phyloP scores from a whole-genome alignment of 148 eudicot species.

The Rhododendron williamsianum region DNA sequence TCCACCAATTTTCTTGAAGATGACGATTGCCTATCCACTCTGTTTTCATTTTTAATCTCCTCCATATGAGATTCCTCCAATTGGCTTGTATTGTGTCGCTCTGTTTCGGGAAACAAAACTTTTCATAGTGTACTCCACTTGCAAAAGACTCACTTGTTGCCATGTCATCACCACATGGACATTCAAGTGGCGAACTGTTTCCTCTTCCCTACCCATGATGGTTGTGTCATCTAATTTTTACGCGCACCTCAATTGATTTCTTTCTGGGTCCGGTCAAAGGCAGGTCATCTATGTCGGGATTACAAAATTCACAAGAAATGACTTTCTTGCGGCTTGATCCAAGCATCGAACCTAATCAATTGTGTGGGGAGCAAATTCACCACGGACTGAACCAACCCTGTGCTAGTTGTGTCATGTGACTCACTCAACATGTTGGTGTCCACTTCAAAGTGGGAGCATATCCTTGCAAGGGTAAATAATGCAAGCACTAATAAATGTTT shows the following conservation, averaged over 20 bases:
- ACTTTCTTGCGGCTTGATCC: too few relatives aligned
- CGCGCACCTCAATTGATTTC: too few relatives aligned
- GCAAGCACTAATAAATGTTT: neutral
- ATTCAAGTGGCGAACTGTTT: neutral
- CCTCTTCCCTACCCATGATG: neutral
- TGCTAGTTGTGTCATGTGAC: neutral
- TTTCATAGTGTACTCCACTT: neutral
- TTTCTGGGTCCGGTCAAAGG: too few relatives aligned
- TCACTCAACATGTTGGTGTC: neutral
- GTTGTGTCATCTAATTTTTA: neutral
- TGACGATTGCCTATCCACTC: neutral
- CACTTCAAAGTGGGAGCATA: neutral
- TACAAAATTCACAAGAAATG: too few relatives aligned
- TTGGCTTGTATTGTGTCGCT: neutral
- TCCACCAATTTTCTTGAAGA: neutral
- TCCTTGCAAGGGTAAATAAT: neutral
- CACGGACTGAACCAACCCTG: too few relatives aligned
- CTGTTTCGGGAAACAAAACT: neutral
- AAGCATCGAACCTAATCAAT: too few relatives aligned
- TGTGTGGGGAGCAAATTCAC: too few relatives aligned
- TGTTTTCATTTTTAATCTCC: neutral
- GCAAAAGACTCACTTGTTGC: neutral
- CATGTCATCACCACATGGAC: neutral
- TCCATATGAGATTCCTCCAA: neutral
- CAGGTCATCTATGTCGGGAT: too few relatives aligned